These are phyloP conservation scores for Aspergillus japonicus DNA, from an alignment of 2,329 filamentous ascomycete species.

Conservation along the genomic window DNA sequence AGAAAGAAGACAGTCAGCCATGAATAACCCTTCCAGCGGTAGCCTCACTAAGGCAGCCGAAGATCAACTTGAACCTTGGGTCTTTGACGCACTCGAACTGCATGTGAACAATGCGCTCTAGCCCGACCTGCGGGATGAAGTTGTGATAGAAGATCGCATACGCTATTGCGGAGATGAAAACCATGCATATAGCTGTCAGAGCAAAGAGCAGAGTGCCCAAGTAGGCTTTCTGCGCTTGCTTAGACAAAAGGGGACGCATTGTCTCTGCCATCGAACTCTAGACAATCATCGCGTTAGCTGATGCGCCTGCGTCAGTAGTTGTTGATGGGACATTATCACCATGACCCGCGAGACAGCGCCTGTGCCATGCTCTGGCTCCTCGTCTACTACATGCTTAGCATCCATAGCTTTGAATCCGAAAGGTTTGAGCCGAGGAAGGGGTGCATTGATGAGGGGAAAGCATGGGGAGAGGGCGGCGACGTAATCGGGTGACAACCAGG, in stretches of 20 bases:
- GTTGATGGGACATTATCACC: constrained; percentile 14
- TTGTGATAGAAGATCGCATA: constrained; percentile 68
- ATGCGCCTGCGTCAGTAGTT: background rate
- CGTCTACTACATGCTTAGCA: constrained; percentile 10
- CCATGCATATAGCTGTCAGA: constrained; percentile 53
- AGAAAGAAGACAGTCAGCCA: constrained; percentile 3
- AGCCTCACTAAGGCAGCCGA: background rate
- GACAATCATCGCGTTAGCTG: constrained; percentile 20
- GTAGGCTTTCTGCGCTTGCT: constrained; percentile 63
- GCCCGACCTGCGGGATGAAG: constrained; percentile 65
- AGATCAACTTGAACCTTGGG: background rate
- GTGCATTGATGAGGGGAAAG: constrained; percentile 1
- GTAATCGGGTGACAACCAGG: constrained; percentile 12
- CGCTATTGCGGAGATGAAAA: constrained; percentile 58
- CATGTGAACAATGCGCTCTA: constrained; percentile 62
- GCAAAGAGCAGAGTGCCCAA: constrained; percentile 58
- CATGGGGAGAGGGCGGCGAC: constrained; percentile 13
- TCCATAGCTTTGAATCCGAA: constrained; percentile 16
- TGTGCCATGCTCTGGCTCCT: constrained; percentile 10
- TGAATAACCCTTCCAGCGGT: background rate
- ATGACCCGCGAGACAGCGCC: constrained; percentile 12
- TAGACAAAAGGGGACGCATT: constrained; percentile 58
- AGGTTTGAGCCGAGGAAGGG: background rate
- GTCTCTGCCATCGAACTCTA: constrained; percentile 57
- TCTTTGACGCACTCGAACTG: constrained; percentile 57